Conservation (phyloP, 2,329 filamentous ascomycete species). For the Fusarium concolor region DNA sequence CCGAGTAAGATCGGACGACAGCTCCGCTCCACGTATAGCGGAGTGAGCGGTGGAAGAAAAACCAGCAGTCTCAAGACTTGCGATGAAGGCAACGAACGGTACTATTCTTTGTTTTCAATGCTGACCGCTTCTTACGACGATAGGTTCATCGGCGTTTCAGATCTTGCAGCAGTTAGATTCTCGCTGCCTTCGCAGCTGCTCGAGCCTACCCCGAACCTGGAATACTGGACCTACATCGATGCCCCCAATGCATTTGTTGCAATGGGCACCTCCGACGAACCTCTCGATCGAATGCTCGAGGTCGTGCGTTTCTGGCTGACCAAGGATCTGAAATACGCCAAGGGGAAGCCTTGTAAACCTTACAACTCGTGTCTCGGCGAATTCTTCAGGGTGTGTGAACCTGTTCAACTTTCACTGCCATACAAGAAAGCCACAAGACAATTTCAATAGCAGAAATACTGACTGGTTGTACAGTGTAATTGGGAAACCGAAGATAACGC, state of each 20-base stretch:
- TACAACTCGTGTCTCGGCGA: conserved; percentile 98
- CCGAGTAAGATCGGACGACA: conserved; percentile 33
- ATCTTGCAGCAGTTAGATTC: conserved; percentile 95
- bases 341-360: conserved; percentile 97
- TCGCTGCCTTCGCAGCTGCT: conserved; percentile 94
- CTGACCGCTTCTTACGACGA: conserved; percentile 45
- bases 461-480: conserved; percentile 73
- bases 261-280: conserved; percentile 89
- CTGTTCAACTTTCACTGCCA: background rate
- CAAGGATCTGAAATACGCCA: conserved; percentile 98
- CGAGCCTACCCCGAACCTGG: conserved; percentile 95
- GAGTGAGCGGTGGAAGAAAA: conserved; percentile 31
- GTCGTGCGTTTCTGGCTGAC: conserved; percentile 98
- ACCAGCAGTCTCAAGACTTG: conserved; percentile 4
- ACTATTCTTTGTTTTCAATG: conserved; percentile 10
- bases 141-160: conserved; percentile 95
- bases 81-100: conserved; percentile 13
- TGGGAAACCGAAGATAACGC: conserved; percentile 91
- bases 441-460: conserved; percentile 11
- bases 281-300: conserved; percentile 92
- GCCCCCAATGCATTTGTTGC: conserved; percentile 88
- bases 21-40: conserved; percentile 21
- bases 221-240: conserved; percentile 99
- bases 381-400: conserved; percentile 84
- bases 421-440: background rate